These are phyloP conservation scores for Metarhizium rileyi DNA, from an alignment of 2,329 filamentous ascomycete genomes.

Conservation along the genomic window DNA sequence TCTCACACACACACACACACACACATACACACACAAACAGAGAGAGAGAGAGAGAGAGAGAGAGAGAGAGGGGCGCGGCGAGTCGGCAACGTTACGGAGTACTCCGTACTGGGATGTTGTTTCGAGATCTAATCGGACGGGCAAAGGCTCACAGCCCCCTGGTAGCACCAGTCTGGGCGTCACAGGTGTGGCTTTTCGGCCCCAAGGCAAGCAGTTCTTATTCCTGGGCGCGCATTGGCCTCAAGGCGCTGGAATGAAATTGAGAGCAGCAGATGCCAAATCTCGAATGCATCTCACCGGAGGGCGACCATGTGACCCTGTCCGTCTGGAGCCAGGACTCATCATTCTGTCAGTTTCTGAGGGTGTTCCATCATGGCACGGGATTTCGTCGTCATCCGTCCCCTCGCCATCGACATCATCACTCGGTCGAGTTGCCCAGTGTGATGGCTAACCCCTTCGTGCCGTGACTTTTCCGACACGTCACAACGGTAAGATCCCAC, in stretches of 20 bases:
- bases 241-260: background rate
- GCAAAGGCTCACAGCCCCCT: background rate
- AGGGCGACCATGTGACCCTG: background rate
- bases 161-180: background rate
- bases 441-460: background rate
- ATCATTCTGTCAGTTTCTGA: background rate
- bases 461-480: background rate
- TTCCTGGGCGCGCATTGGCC: background rate
- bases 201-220: background rate
- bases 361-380: background rate
- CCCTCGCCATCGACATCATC: background rate
- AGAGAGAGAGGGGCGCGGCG: too few species aligned
- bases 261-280: background rate
- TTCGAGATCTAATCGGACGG: background rate
- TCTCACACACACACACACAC: too few species aligned
- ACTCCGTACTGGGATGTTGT: too few species aligned
- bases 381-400: background rate
- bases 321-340: background rate
- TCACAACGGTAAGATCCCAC: constrained; percentile 5
- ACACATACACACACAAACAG: too few species aligned
- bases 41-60: too few species aligned
- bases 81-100: too few species aligned
- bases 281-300: background rate
- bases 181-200: background rate
- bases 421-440: background rate